Base-by-base conservation (phyloP, 129 eudicot genomes). In the Helianthus tuberosus region DNA sequence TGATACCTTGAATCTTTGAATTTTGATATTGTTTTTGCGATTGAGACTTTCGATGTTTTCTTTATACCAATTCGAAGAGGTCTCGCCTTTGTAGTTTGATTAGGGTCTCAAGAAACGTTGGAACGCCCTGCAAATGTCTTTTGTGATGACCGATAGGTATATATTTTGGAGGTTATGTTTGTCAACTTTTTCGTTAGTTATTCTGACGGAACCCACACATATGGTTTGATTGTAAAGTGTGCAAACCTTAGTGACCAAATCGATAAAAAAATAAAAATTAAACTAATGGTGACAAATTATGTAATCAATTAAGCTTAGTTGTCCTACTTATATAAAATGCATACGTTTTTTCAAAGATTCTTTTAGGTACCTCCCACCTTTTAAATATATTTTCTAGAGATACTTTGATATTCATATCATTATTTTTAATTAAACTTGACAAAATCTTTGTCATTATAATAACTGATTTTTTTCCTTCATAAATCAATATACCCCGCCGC, bases 321-420 rank as follows among this genome's bases (percentile, higher is more conserved):
- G 79, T 65, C 79, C 25, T 17, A 39, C 52, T 53, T 11, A 36
- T 17, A 52, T 16, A 23, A 17, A 72, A 72, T 11, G 39, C 66
- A 50, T 41, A 50, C 72, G 39, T 71, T 75, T 64, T 20, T 60
- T 36, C 46, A 51, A 65, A 75, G 47, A 66, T 75, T 75, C 79
- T 32, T 63, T 63, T 63, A 17, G 64, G 71, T 75, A 39, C 64
- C 15, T 54, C 36, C 25, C 53, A 64, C 27, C 3, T 8, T 64
- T 65, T 75, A 52, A 65, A 38, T 35, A 16, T 8, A 5, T 38
- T 75, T 38, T 64, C 13, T 75, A 20, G 53, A 65, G 66, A 51
- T 52, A 71, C 55, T 75, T 75, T 20, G 49, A 75, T 65, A 51
- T 23, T 50, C 53, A 74, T 48, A 17, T 51, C 39, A 36, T 16